Evolutionary conservation across 805 yeast species (phyloP), one percentile per base, ranked within the genome.

Genomic region (Suhomyces prunicola): DNA sequence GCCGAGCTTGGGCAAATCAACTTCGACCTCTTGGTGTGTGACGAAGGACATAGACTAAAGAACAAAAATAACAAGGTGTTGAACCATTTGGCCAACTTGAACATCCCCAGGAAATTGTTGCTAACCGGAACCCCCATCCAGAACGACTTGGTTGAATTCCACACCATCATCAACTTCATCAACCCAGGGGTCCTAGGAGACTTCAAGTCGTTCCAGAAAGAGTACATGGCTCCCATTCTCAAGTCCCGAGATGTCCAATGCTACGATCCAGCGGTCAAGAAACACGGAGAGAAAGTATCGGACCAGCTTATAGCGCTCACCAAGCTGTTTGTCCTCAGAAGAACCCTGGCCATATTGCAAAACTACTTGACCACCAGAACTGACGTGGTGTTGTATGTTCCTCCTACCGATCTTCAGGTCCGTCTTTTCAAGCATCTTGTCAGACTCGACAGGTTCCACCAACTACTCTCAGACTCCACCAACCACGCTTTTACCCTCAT

Each of bases 111-210:
- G 44, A 82, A 86, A 55, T 72, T 93, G 2, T 62, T 93, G 5
- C 71, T 94, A 6, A 83, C 96, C 0, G 99, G 97, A 0, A 90
- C 97, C 0, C 97, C 97, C 0, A 90, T 94, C 35, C 99, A 94
- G 65, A 94, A 94, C 69, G 97, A 94, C 66, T 77, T 94, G 47
- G 72, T 72, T 2, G 99, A 94, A 65, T 93, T 89, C 65, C 90
- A 75, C 68, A 85, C 87, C 8, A 83, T 94, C 60, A 81, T 87
- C 6, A 87, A 90, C 62, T 93, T 93, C 64, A 73, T 90, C 10
- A 91, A 90, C 61, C 97, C 97, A 0, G 93, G 92, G 0, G 72
- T 88, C 1, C 72, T 94, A 24, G 97, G 97, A 0, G 71, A 76
- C 1, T 79, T 80, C 52, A 73, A 79, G 23, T 67, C 72, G 15